Percentiles rank a stretch among this genome's conserved stretches.
Evolutionary conservation across 768 basidiomycete species (phyloP).

Genomic region (Boletellus ananiceps): DNA sequence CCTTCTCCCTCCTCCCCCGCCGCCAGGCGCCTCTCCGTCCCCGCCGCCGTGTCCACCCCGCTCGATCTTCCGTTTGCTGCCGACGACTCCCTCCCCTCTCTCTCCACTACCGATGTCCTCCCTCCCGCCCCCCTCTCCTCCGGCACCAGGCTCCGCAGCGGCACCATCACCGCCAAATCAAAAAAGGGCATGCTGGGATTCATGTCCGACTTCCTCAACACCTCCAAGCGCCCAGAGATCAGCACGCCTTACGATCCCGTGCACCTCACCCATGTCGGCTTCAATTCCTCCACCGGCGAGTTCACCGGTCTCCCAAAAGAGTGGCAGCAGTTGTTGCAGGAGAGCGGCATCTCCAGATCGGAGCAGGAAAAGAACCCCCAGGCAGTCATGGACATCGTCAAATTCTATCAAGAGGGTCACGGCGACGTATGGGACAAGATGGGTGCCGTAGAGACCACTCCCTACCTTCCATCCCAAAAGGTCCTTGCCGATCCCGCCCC

Average conservation of each 20-base stretch:
- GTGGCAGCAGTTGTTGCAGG: constrained; percentile 96
- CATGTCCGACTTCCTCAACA: constrained; percentile 73
- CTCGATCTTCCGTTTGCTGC: constrained; percentile 22
- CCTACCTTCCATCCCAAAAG: constrained; percentile 26
- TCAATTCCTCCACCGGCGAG: constrained; percentile 97
- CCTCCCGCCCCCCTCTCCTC: constrained; percentile 1
- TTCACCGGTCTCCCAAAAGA: constrained; percentile 97
- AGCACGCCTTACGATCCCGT: constrained; percentile 98
- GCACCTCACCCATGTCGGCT: constrained; percentile 98
- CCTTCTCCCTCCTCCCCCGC: constrained; percentile 38
- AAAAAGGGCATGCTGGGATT: constrained; percentile 62
- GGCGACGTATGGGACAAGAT: constrained; percentile 85
- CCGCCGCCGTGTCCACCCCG: constrained; percentile 29
- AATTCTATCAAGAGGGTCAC: constrained; percentile 91
- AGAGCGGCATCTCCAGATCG: constrained; percentile 87
- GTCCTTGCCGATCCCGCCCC: constrained; percentile 43
- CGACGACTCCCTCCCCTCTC: constrained; percentile 22
- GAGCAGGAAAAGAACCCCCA: constrained; percentile 99
- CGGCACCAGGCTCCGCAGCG: constrained; percentile 39
- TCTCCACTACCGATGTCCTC: constrained; percentile 13
- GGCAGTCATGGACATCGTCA: constrained; percentile 97
- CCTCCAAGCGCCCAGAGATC: constrained; percentile 81
- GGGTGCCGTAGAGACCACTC: constrained; percentile 45
- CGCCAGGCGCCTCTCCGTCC: constrained; percentile 51
- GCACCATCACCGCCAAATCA: constrained; percentile 38